Percentiles rank a stretch among this genome's conserved stretches.
Evolutionary conservation across 495 filamentous ascomycete genomes (phyloP).

Genomic region (Saxophila tyrrhenica): DNA sequence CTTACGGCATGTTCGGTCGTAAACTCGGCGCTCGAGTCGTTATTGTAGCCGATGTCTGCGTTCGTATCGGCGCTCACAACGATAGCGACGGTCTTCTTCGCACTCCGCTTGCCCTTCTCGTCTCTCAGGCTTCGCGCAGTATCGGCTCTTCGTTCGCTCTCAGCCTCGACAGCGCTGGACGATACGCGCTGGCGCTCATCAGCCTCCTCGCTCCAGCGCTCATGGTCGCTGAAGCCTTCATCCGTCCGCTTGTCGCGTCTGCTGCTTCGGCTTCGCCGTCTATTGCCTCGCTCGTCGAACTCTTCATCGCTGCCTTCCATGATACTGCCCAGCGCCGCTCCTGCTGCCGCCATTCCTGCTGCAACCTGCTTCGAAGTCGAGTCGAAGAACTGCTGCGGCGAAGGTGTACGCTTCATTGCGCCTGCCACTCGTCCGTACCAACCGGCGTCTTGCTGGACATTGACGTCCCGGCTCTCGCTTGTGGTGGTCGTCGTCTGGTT

Average conservation of each 20-base stretch:
- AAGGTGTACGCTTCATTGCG: constrained; percentile 75
- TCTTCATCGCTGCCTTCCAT: constrained; percentile 46
- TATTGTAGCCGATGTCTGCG: not conserved
- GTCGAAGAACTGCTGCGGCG: constrained; percentile 79
- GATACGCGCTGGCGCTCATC: constrained; percentile 33
- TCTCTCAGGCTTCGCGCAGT: constrained; percentile 12
- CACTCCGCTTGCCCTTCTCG: constrained; percentile 31
- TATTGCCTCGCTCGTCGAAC: constrained; percentile 73
- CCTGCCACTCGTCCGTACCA: constrained; percentile 69
- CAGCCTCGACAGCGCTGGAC: constrained; percentile 12
- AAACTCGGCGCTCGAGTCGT: not conserved
- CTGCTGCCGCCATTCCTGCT: constrained; percentile 74
- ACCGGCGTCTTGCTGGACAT: constrained; percentile 37
- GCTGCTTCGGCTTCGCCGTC: constrained; percentile 27
- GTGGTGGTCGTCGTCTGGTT: not conserved
- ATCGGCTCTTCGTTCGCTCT: constrained; percentile 19
- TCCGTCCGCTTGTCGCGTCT: constrained; percentile 7
- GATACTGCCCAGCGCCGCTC: constrained; percentile 72
- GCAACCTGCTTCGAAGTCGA: constrained; percentile 62
- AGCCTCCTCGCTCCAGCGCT: constrained; percentile 76
- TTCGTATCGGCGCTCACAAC: constrained; percentile 65
- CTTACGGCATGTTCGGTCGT: constrained; percentile 67
- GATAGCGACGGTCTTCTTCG: constrained; percentile 68
- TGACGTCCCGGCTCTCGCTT: constrained; percentile 3
- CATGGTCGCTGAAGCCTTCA: constrained; percentile 34